A percentile compares a stretch with the other conserved stretches of the same genome.
These are phyloP conservation scores for Geosmithia putterillii DNA, from an alignment of 2,329 filamentous ascomycete genomes.

Conservation along the genomic window DNA sequence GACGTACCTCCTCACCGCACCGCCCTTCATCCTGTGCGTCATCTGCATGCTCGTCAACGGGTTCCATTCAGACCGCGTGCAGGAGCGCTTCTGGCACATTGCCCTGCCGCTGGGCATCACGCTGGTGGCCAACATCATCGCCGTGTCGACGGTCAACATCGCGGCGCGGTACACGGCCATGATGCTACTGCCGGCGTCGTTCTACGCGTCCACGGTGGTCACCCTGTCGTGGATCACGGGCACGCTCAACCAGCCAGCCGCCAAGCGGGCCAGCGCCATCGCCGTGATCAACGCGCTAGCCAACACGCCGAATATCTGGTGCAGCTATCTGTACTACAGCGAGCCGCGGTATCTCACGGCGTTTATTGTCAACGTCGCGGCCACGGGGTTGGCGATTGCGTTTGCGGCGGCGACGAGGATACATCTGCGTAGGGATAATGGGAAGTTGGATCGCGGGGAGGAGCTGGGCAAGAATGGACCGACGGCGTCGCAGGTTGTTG, in stretches of 20 bases:
- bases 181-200: slow-evolving; percentile 20
- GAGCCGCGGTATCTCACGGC: slow-evolving; percentile 8
- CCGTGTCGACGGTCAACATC: slow-evolving; percentile 22
- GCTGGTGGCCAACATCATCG: slow-evolving; percentile 27
- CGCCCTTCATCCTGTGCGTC: slow-evolving; percentile 37
- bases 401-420: slow-evolving; percentile 8
- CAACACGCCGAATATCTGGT: slow-evolving; percentile 46
- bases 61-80: slow-evolving; percentile 34
- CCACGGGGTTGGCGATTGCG: slow-evolving; percentile 12
- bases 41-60: slow-evolving; percentile 30
- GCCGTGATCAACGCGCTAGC: slow-evolving; percentile 56
- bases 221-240: slow-evolving; percentile 12
- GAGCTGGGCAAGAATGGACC: slow-evolving; percentile 13
- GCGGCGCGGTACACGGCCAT: slow-evolving; percentile 23
- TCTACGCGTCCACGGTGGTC: slow-evolving; percentile 15
- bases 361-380: slow-evolving; percentile 13
- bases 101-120: slow-evolving; percentile 27
- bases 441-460: slow-evolving; percentile 13
- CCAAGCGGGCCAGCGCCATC: slow-evolving; percentile 54
- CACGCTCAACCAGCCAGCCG: slow-evolving; percentile 47
- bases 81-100: slow-evolving; percentile 38
- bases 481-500: slow-evolving; percentile 12
- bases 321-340: slow-evolving; percentile 46
- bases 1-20: slow-evolving; percentile 38
- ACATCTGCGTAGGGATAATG: slow-evolving; percentile 13